Evolutionary conservation across 1,284 basidiomycete species (phyloP).

Genomic region (Phaffia rhodozyma): DNA sequence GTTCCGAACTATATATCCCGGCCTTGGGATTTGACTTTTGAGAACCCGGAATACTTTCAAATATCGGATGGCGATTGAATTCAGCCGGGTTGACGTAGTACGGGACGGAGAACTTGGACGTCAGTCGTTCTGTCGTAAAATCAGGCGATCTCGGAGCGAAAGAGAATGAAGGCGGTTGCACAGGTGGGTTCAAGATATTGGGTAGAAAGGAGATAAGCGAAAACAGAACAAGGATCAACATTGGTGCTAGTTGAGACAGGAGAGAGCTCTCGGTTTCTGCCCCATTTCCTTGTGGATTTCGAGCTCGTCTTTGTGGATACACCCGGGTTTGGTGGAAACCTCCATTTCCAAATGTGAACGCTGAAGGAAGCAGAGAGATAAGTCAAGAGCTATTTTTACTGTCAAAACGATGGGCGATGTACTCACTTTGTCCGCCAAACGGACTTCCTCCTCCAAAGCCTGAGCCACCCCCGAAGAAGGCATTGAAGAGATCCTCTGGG

Average conservation of each 20-base stretch:
- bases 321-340: conserved; percentile 59
- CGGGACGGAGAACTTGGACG: conserved; percentile 53
- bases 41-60: conserved; percentile 47
- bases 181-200: conserved; percentile 49
- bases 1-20: conserved; percentile 27
- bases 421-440: conserved; percentile 10
- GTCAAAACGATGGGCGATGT: too few relatives aligned
- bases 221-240: conserved; percentile 70
- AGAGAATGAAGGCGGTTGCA: conserved; percentile 68
- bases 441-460: conserved; percentile 24
- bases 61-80: conserved; percentile 60
- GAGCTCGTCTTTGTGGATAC: conserved; percentile 22
- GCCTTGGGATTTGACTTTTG: conserved; percentile 46
- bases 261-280: conserved; percentile 39
- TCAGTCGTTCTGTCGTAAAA: conserved; percentile 54
- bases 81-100: conserved; percentile 79
- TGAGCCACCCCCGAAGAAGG: conserved; percentile 81
- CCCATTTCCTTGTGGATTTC: not conserved
- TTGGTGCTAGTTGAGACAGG: conserved; percentile 69
- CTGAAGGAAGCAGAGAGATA: conserved; percentile 18
- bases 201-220: conserved; percentile 77
- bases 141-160: conserved; percentile 46
- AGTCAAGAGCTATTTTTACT: not conserved
- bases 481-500: conserved; percentile 94
- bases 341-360: conserved; percentile 44